These are phyloP conservation scores for Aspergillus hortae DNA, from an alignment of 2,329 filamentous ascomycete species.

Conservation along the genomic window DNA sequence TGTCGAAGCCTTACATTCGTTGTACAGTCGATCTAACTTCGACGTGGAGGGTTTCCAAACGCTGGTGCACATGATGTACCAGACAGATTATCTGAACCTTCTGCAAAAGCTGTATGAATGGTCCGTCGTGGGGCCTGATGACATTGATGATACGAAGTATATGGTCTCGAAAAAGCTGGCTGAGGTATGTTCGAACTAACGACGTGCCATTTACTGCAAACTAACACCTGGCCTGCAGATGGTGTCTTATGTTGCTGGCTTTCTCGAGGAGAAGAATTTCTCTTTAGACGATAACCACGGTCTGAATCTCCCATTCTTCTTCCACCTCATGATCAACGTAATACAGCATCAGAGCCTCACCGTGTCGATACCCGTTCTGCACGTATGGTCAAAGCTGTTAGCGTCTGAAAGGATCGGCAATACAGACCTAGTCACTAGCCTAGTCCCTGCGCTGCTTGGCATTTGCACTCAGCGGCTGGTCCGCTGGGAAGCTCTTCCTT, in stretches of 20 bases:
- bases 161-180: constrained; percentile 89
- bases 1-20: constrained; percentile 76
- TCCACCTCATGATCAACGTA: constrained; percentile 74
- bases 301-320: constrained; percentile 68
- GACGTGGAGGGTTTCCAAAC: constrained; percentile 73
- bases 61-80: constrained; percentile 76
- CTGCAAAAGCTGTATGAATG: constrained; percentile 73
- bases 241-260: constrained; percentile 78
- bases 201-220: constrained; percentile 4
- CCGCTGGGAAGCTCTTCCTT: constrained; percentile 80
- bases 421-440: constrained; percentile 53
- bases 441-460: constrained; percentile 73
- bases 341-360: constrained; percentile 83
- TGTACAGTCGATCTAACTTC: constrained; percentile 73
- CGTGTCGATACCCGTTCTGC: constrained; percentile 87
- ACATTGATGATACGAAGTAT: constrained; percentile 90
- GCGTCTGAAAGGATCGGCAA: constrained; percentile 66
- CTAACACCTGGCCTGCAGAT: constrained; percentile 51
- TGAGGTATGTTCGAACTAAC: constrained; percentile 58
- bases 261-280: constrained; percentile 73
- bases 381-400: constrained; percentile 83
- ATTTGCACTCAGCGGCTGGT: constrained; percentile 79
- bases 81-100: constrained; percentile 65
- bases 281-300: constrained; percentile 56
- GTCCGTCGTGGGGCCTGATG: constrained; percentile 73